Percentiles rank a stretch among this genome's conserved stretches.
Conservation (phyloP, 257 asterid genomes). For the Solanum sitiens region DNA sequence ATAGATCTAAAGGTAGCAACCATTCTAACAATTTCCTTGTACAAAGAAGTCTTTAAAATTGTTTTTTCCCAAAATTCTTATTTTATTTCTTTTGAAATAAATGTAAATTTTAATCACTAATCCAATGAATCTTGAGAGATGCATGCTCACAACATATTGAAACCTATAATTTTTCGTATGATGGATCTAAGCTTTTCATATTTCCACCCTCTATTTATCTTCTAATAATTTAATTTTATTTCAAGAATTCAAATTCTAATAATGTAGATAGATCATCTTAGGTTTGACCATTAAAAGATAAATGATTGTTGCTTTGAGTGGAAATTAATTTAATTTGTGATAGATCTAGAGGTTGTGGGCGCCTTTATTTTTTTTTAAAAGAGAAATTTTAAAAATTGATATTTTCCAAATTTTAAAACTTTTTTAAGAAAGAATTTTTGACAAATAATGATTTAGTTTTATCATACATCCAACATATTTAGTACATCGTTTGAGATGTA, state of each 20-base stretch:
- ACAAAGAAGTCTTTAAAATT: background rate
- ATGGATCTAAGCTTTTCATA: background rate
- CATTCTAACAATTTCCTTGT: background rate
- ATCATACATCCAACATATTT: no score
- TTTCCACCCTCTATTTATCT: background rate
- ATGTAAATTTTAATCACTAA: no score
- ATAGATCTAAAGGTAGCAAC: background rate
- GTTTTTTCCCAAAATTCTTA: no score
- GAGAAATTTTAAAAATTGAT: background rate
- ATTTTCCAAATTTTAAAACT: background rate
- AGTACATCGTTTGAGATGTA: background rate
- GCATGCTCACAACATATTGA: background rate
- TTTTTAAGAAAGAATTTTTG: background rate
- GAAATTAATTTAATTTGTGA: background rate
- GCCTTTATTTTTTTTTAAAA: background rate
- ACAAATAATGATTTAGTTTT: background rate
- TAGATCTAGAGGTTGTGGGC: background rate
- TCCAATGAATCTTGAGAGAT: background rate
- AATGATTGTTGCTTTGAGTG: background rate
- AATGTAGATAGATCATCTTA: background rate
- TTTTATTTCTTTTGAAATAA: no score
- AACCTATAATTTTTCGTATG: no score
- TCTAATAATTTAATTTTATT: background rate
- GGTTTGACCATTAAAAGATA: background rate
- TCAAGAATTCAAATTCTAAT: background rate